Conservation (phyloP, 1,284 basidiomycete species). For the Tranzscheliella williamsii region DNA sequence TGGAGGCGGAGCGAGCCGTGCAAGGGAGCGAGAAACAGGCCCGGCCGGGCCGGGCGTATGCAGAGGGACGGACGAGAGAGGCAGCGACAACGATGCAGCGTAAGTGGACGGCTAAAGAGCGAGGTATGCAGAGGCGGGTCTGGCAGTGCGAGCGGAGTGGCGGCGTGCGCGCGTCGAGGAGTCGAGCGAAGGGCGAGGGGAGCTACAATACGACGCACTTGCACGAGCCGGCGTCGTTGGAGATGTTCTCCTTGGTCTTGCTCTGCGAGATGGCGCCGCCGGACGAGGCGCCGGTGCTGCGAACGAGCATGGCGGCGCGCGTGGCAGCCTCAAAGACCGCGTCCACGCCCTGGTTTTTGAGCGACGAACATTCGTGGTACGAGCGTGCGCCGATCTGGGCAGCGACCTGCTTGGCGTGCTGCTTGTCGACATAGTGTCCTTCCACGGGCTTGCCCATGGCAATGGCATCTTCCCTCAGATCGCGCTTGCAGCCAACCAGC, state of each 20-base stretch:
- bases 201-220: slow-evolving; percentile 37
- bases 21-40: too few species aligned
- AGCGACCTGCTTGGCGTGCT: slow-evolving; percentile 60
- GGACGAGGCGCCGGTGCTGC: slow-evolving; percentile 27
- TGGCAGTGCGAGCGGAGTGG: too few species aligned
- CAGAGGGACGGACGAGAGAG: too few species aligned
- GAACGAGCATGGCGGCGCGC: slow-evolving; percentile 51
- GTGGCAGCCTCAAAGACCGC: slow-evolving; percentile 55
- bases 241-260: slow-evolving; percentile 33
- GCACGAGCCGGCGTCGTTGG: slow-evolving; percentile 41
- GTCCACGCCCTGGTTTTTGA: slow-evolving; percentile 56
- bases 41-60: too few species aligned
- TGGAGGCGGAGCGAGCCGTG: too few species aligned
- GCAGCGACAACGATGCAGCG: neutral
- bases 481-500: slow-evolving; percentile 83
- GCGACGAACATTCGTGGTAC: slow-evolving; percentile 53
- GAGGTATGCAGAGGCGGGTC: neutral
- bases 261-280: slow-evolving; percentile 39
- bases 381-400: slow-evolving; percentile 67
- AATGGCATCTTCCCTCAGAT: slow-evolving; percentile 68
- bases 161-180: too few species aligned
- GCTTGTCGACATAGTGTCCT: slow-evolving; percentile 61
- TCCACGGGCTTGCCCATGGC: slow-evolving; percentile 52
- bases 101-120: neutral
- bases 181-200: too few species aligned